Evolutionary conservation across 2,329 filamentous ascomycete genomes (phyloP), one percentile per base, ranked within the genome.

Genomic region (Colletotrichum liaoningense): DNA sequence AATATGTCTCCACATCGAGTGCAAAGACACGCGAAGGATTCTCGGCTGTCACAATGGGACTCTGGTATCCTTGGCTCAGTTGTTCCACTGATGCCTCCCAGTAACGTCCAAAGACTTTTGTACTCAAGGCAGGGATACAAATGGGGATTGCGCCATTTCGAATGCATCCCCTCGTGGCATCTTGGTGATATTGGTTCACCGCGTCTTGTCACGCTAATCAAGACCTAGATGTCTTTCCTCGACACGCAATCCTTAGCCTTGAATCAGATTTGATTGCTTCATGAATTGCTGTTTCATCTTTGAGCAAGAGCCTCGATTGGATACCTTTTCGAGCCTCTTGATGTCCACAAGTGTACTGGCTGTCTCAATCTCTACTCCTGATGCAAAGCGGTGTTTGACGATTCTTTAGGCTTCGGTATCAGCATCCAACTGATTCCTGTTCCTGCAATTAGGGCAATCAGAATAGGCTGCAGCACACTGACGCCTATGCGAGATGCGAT

Each of bases 381-480:
- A 35, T 84, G 82, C n/a, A 84, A 67, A 1, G 77, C 76, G 1
- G 77, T 63, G 33, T 81, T 82, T 12, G 76, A 76, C 0, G 72
- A 75, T 7, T 79, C 75, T 70, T 84, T 84, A 0, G 82, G 81
- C 38, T 77, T 79, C 0, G 84, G 84, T 1, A 87, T 81, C 28
- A 88, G 77, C 14, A 86, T 71, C 88, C 88, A 89, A 11, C 81
- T 83, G 7, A 87, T 73, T 0, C 81, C 82, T n/a, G 85, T 88
- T 0, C 85, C 85, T 0, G 82, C 81, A 14, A 89, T 76, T 11
- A 90, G 76, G 0, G 80, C 86, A 9, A 88, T 84, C 1, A 89
- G 79, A 19, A 90, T 86, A 0, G 88, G 88, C 73, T 89, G 88
- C 64, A 90, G 73, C 0, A 88, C 83, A 1, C 81, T 79, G 0